Conservation (phyloP, 306 rosid genomes). For the Vachellia pachyceras region DNA sequence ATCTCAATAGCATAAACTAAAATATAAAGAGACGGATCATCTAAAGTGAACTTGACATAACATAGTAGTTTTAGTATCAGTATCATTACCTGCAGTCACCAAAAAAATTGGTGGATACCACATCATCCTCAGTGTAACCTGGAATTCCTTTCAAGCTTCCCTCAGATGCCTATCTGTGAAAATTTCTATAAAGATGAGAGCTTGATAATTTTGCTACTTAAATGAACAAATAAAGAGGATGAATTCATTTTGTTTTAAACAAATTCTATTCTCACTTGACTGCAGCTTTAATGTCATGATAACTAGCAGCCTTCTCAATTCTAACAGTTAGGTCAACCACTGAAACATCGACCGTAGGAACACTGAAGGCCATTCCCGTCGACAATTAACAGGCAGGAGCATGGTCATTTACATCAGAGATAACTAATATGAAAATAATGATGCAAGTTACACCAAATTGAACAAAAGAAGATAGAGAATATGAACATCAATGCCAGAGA, state of each 20-base stretch:
- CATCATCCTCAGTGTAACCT: slow-evolving; percentile 63
- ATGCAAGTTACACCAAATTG: background rate
- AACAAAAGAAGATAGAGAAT: too few species aligned
- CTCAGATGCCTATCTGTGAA: slow-evolving; percentile 55
- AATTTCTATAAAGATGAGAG: too few species aligned
- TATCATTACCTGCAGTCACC: slow-evolving; percentile 63
- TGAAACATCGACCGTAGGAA: slow-evolving; percentile 71
- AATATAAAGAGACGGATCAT: background rate
- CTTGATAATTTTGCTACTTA: too few species aligned
- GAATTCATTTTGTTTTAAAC: too few species aligned
- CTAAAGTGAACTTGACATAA: background rate
- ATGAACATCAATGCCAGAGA: too few species aligned
- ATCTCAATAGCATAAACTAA: background rate
- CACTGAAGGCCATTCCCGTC: slow-evolving; percentile 77
- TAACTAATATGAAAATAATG: too few species aligned
- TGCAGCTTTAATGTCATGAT: slow-evolving; percentile 60
- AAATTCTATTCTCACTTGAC: too few species aligned
- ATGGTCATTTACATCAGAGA: too few species aligned
- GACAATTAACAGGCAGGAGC: background rate
- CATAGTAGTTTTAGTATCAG: background rate
- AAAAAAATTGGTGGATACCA: slow-evolving; percentile 57
- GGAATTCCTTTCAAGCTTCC: slow-evolving; percentile 62
- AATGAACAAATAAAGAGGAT: too few species aligned
- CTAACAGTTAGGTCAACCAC: slow-evolving; percentile 75
- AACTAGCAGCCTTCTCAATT: slow-evolving; percentile 58